These are phyloP conservation scores for Chlorella sp. DNA, from an alignment of 139 green algal species.

Conservation along the genomic window DNA sequence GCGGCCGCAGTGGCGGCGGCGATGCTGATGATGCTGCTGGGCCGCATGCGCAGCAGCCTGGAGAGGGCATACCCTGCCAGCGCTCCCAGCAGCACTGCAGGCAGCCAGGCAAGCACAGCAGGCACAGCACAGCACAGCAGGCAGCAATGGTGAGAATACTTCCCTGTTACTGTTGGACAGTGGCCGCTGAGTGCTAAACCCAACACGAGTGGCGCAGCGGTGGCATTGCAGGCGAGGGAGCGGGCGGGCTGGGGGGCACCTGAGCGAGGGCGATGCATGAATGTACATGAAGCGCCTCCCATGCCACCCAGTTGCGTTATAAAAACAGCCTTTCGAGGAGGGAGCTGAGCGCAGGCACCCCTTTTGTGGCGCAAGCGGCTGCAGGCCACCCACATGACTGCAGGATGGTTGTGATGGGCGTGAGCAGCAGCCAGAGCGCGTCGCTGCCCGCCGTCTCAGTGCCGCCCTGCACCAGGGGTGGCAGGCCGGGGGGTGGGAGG, in stretches of 20 bases:
- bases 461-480: conserved; percentile 8
- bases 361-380: not conserved
- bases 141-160: too few species aligned
- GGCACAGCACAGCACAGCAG: not conserved
- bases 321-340: too few species aligned
- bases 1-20: not conserved
- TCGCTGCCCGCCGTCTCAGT: not conserved
- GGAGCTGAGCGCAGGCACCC: too few species aligned
- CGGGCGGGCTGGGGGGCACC: too few species aligned
- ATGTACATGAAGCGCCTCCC: too few species aligned
- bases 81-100: conserved; percentile 7
- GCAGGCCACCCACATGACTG: conserved; percentile 4
- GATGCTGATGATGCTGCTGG: conserved; percentile 30
- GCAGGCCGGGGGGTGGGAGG: not conserved
- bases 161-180: too few species aligned
- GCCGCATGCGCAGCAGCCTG: conserved; percentile 6
- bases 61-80: not conserved
- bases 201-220: not conserved
- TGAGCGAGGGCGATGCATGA: too few species aligned
- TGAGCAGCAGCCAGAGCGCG: conserved; percentile 1
- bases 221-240: not conserved
- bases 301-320: not conserved
- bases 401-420: not conserved
- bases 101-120: not conserved
- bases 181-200: too few species aligned